Base-by-base conservation (phyloP, 2,329 filamentous ascomycete genomes). In the Fusarium continuum region DNA sequence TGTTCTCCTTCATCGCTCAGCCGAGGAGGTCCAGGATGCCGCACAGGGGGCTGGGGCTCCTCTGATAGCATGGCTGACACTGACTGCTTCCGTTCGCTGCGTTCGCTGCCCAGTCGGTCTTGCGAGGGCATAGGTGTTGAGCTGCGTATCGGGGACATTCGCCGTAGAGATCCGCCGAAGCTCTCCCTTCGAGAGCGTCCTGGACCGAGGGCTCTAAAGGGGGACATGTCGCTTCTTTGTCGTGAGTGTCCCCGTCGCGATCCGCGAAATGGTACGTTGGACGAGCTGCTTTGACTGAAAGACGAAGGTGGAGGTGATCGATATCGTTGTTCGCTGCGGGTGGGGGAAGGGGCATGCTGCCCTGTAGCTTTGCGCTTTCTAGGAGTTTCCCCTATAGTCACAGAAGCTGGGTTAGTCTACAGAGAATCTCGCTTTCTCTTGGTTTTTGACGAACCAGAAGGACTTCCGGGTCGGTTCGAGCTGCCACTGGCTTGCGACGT, bases 321-420 rank as follows among this genome's bases (percentile, higher is more conserved):
- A 48, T 70, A 65, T 61, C 70, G 71, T 44, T 70, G 65, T 46
- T 75, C 70, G 49, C 55, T 70, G 54, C 70, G 70, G 14, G 72
- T 65, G 26, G 72, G 69, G 39, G 69, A 70, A 54, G 60, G 67
- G 35, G 53, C 68, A 48, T 64, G 72, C 20, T 68, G 61, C 49
- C 85, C 85, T 34, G 82, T 83, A 50, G 90, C 88, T 79, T 96
- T 96, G 71, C 93, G 89, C 80, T 96, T 96, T 75, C 90, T 91
- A 26, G 92, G 92, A 61, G 91, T 92, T 74, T 91, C 90, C 72
- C 87, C 82, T 85, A 86, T 75, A 87, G 84, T 72, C 64, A 71
- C 64, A 71, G 51, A 64, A 69, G 63, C 69, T 67, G 70, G 36
- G 73, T 78, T 76, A 79, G 77, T 74, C 71, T 74, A 76, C 56